These are phyloP conservation scores for Peronospora farinosa DNA, from an alignment of 352 stramenopile genomes.

Conservation along the genomic window DNA sequence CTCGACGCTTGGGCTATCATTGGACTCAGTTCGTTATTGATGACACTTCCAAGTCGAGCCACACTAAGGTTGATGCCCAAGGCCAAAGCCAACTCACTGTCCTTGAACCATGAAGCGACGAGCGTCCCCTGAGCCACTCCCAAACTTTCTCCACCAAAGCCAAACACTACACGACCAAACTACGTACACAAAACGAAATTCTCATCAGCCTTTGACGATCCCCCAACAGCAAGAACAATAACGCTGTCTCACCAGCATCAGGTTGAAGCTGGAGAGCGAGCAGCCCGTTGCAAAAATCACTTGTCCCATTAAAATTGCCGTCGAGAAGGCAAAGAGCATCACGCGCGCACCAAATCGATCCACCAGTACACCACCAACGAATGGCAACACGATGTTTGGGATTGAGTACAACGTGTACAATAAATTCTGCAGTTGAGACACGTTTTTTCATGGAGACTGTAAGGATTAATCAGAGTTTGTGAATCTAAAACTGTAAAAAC, in stretches of 20 bases:
- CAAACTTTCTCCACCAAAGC: slow-evolving; percentile 88
- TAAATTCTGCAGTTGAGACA: slow-evolving; percentile 58
- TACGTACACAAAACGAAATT: slow-evolving; percentile 22
- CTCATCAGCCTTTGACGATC: slow-evolving; percentile 3
- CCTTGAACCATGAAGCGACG: slow-evolving; percentile 90
- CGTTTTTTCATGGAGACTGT: no score
- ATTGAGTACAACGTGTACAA: slow-evolving; percentile 92
- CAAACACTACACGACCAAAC: slow-evolving; percentile 86
- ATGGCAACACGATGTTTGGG: slow-evolving; percentile 89
- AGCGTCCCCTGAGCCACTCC: slow-evolving; percentile 88
- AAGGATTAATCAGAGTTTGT: background rate
- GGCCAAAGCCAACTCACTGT: slow-evolving; percentile 88
- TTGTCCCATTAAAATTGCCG: slow-evolving; percentile 76
- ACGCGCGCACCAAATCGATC: slow-evolving; percentile 82
- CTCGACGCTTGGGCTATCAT: slow-evolving; percentile 56
- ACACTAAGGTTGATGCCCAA: slow-evolving; percentile 91
- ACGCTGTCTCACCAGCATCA: slow-evolving; percentile 52
- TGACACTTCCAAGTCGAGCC: slow-evolving; percentile 83
- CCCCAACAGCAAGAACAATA: background rate
- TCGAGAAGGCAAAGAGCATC: slow-evolving; percentile 84
- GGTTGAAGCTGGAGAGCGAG: slow-evolving; percentile 66
- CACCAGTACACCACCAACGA: slow-evolving; percentile 89
- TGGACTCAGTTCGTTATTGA: slow-evolving; percentile 89
- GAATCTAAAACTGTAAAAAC: background rate
- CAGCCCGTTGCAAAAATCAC: slow-evolving; percentile 85